Evolutionary conservation across 1,139 yeast genomes (phyloP).

Genomic region (Yamadazyma taylorii): DNA sequence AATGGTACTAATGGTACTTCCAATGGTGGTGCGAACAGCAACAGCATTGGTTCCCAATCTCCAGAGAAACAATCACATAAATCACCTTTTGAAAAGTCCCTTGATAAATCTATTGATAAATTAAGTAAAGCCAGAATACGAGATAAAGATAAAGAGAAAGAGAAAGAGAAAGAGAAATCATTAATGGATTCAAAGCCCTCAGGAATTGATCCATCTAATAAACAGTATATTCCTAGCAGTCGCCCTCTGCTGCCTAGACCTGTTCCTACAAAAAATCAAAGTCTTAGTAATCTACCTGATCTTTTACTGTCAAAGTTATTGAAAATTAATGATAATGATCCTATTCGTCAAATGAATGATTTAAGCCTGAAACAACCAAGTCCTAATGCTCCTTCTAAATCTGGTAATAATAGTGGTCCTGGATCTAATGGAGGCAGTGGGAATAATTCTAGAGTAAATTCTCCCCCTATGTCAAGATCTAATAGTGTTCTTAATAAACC

Average conservation of each 20-base stretch:
- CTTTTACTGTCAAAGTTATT: conserved; percentile 1
- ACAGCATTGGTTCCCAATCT: not conserved
- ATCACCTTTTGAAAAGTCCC: not conserved
- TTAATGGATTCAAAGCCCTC: not conserved
- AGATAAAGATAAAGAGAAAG: not conserved
- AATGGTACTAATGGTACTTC: too few relatives aligned
- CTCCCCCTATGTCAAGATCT: conserved; percentile 18
- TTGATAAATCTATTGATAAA: not conserved
- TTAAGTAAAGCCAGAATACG: not conserved
- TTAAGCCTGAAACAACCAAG: not conserved
- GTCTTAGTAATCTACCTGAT: not conserved
- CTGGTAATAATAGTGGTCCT: not conserved
- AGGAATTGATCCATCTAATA: not conserved
- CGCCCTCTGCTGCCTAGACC: not conserved
- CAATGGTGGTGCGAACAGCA: not conserved
- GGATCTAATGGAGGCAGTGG: conserved; percentile 1
- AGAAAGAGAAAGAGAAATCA: not conserved
- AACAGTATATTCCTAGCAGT: not conserved
- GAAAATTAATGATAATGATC: conserved; percentile 1
- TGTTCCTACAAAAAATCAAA: not conserved
- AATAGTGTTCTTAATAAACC: conserved; percentile 23
- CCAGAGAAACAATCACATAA: not conserved
- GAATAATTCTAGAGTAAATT: conserved; percentile 9
- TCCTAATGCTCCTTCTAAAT: not conserved
- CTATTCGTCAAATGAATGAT: conserved; percentile 1